Percentiles rank a stretch among this genome's conserved stretches.
Evolutionary conservation across 352 stramenopile genomes (phyloP).

Genomic region (Phytopythium oedochilum): DNA sequence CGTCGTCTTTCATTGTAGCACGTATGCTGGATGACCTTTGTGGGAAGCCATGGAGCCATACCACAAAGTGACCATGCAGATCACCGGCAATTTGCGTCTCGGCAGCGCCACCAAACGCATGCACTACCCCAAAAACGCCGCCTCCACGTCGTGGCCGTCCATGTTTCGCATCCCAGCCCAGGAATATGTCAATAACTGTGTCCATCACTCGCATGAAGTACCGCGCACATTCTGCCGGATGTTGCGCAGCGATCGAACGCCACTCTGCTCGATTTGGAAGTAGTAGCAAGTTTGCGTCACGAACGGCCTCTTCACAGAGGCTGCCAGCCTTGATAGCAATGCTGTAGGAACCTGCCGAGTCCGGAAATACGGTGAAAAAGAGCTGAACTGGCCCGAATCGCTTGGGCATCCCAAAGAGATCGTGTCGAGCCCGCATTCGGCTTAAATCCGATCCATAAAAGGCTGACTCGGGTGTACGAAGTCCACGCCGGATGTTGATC

Average conservation of each 20-base stretch:
- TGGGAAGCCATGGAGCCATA: slow-evolving; percentile 21
- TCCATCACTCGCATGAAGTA: slow-evolving; percentile 19
- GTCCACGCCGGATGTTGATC: slow-evolving; percentile 15
- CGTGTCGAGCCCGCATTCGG: slow-evolving; percentile 7
- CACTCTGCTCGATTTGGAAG: slow-evolving; percentile 11
- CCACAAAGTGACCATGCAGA: slow-evolving; percentile 18
- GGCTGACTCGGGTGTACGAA: slow-evolving; percentile 7
- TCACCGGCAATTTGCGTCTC: slow-evolving; percentile 25
- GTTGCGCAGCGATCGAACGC: slow-evolving; percentile 6
- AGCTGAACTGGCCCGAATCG: slow-evolving; percentile 17
- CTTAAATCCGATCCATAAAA: slow-evolving; percentile 18
- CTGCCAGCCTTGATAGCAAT: slow-evolving; percentile 11
- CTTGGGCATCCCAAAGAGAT: slow-evolving; percentile 19
- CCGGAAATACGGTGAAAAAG: slow-evolving; percentile 21
- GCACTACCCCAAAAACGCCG: slow-evolving; percentile 19
- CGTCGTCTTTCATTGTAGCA: background rate
- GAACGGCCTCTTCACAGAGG: background rate
- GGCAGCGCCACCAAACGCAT: slow-evolving; percentile 13
- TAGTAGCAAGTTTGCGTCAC: slow-evolving; percentile 8
- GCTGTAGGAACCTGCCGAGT: slow-evolving; percentile 11
- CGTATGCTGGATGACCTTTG: slow-evolving; percentile 3
- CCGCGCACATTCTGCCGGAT: slow-evolving; percentile 15
- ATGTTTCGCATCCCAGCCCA: slow-evolving; percentile 10
- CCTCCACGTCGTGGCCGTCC: slow-evolving; percentile 6
- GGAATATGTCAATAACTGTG: slow-evolving; percentile 7